Base-by-base conservation (phyloP, 108 stramenopile species). In the Fistulifera solaris region DNA sequence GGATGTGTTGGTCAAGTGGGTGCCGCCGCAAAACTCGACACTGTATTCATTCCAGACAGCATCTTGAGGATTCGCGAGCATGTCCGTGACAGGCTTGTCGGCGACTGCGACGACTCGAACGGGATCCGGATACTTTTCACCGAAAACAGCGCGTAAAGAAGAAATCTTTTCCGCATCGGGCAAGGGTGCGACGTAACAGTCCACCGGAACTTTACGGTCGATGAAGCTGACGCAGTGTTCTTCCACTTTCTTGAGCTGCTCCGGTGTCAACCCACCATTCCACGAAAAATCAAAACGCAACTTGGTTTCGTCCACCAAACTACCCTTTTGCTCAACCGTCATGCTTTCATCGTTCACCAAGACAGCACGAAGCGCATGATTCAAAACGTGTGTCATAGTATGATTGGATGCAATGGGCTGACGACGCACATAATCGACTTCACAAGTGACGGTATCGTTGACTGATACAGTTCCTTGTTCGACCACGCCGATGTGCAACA, bases 1-100 rank as follows among this genome's bases (percentile, higher is more conserved):
- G 14, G 66, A 67, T 6, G 97, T 99, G 66, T 98, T 99, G 58
- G 71, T 77, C 48, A 99, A 61, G 63, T 99, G 99, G 1, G 99
- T 99, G 28, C 99, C 99, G 15, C 99, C 99, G 66, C 99, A 99
- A 65, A 99, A 96, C 70, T 99, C 99, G 39, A 98, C 80, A 63
- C 96, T 97, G 67, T 80, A 83, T 26, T 84, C 73, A 25, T 63
- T 68, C 98, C 98, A 99, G 27, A 58, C 66, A 10, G 72, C 40
- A 62, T 94, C 93, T 48, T 85, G 78, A 13, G 98, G 97, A 46
- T 97, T 83, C 27, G 71, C 73, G 24, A 98, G 52, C 54, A 99
- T 92, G 17, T 78, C 63, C 23, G 75, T 58, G 50, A 99, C 76
- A 13, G 79, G 58, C 53, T 62, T 63, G 43, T 80, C 71, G 12